Evolutionary conservation across 768 basidiomycete genomes (phyloP), one percentile per base, ranked within the genome.

Genomic region (Phaeotremella skinneri): DNA sequence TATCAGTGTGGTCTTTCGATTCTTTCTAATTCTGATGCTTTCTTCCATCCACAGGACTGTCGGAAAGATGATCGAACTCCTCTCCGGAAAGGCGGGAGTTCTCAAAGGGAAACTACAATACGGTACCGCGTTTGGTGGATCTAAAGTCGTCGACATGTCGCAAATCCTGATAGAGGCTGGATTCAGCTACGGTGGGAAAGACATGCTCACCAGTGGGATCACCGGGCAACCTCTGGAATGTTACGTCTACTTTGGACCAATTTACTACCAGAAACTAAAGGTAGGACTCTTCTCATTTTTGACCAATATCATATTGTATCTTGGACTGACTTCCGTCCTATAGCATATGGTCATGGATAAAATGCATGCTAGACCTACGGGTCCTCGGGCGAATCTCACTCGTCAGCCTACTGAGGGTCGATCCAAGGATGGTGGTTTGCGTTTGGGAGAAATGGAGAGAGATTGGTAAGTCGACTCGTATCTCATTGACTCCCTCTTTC

Each of bases 321-420:
- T 37, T 16, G 16, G 17, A 29, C 49, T 58, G n/a, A 64, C 27
- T 62, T 20, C 31, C 31, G 0, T 20, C 48, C 39, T 66, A 89
- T 86, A 93, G 81, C 93, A 94, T 80, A 98, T 98, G 94, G 94
- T 98, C 51, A 89, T 97, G 87, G 96, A 99, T 82, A 99, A 99
- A 82, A 99, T 99, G 96, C 96, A 99, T 69, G 96, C 96, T 65
- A 87, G 96, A 58, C 92, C 96, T 51, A 87, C 91, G 71, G 94
- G 96, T 16, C 96, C 96, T 47, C 88, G 92, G 74, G 96, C 96
- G 9, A 93, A 91, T 21, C 79, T 99, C 52, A 99, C 96, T 1
- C 86, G 96, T 43, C 96, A 99, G 77, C 96, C 96, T 3, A 99
- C 96, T 1, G 96, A 99, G 79, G 96, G 96, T 79, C 86, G 96